A percentile compares a stretch with the other conserved stretches of the same genome.
phyloP scores from a whole-genome alignment of 805 yeast species.

The Ogataea thermomethanolica region DNA sequence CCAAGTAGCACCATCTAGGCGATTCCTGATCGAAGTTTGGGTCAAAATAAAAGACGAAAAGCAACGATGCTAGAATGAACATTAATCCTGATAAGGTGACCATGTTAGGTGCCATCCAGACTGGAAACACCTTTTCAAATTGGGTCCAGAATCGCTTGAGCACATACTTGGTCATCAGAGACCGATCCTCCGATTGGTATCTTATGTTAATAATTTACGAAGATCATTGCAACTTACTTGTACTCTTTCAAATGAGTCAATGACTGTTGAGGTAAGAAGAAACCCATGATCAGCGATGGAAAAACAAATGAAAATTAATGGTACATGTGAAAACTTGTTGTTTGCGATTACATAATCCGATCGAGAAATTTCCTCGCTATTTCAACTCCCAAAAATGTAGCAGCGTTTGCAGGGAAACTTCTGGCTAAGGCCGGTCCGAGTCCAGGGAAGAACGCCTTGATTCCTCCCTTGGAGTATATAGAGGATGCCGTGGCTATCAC shows the following conservation, averaged over 20 bases:
- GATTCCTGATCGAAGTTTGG: constrained; percentile 57
- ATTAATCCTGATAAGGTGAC: constrained; percentile 77
- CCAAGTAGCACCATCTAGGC: constrained; percentile 75
- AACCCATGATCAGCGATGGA: constrained; percentile 37
- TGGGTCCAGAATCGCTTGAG: constrained; percentile 79
- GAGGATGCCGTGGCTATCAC: constrained; percentile 62
- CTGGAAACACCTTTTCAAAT: constrained; percentile 73
- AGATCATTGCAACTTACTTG: constrained; percentile 32
- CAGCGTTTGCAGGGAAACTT: constrained; percentile 99
- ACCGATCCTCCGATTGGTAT: constrained; percentile 77
- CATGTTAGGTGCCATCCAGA: constrained; percentile 89
- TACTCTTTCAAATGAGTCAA: constrained; percentile 45
- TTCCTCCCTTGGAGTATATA: constrained; percentile 73
- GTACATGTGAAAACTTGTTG: background rate
- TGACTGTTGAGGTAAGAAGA: constrained; percentile 42
- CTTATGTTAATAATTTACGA: constrained; percentile 10
- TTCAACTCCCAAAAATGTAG: constrained; percentile 95
- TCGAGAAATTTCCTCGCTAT: constrained; percentile 44
- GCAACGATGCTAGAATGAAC: constrained; percentile 63
- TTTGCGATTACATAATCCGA: constrained; percentile 4
- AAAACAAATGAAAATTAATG: background rate
- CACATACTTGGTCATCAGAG: constrained; percentile 68
- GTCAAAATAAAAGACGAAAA: constrained; percentile 66
- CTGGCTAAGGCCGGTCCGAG: constrained; percentile 92
- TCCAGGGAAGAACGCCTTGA: constrained; percentile 95